Evolutionary conservation across 805 yeast genomes (phyloP).

Genomic region (Crinitomyces ghanaensis): DNA sequence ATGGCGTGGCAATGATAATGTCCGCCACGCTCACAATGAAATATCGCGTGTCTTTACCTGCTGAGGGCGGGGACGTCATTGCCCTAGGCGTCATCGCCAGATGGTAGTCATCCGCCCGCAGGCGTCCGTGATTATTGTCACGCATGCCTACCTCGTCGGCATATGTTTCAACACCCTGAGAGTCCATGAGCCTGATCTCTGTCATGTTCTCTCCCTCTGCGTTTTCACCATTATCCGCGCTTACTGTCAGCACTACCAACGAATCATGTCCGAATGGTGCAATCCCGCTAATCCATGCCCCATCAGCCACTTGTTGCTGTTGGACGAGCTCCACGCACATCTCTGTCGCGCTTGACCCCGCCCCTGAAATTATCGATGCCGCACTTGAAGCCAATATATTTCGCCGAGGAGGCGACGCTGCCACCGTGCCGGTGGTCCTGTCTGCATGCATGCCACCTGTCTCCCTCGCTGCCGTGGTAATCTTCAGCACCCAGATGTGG

Average conservation of each 20-base stretch:
- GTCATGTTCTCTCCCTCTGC: constrained; percentile 36
- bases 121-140: constrained; percentile 38
- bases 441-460: too few species aligned
- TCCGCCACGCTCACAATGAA: constrained; percentile 72
- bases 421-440: too few species aligned
- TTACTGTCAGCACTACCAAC: constrained; percentile 47
- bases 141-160: constrained; percentile 64
- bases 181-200: constrained; percentile 60
- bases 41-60: constrained; percentile 37
- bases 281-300: constrained; percentile 75
- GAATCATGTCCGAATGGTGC: constrained; percentile 65
- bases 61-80: too few species aligned
- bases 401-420: constrained; percentile 6
- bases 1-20: constrained; percentile 62
- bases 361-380: constrained; percentile 10
- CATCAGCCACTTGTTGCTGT: constrained; percentile 29
- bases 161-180: constrained; percentile 61
- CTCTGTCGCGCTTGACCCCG: constrained; percentile 14
- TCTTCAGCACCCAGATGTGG: constrained; percentile 58
- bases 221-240: constrained; percentile 25
- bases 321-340: constrained; percentile 26
- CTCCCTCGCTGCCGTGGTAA: constrained; percentile 30
- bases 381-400: constrained; percentile 8
- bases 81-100: too few species aligned
- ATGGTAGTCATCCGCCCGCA: constrained; percentile 75